phyloP scores from a whole-genome alignment of 2,329 filamentous ascomycete species.

The Lasiodiplodia citricola region DNA sequence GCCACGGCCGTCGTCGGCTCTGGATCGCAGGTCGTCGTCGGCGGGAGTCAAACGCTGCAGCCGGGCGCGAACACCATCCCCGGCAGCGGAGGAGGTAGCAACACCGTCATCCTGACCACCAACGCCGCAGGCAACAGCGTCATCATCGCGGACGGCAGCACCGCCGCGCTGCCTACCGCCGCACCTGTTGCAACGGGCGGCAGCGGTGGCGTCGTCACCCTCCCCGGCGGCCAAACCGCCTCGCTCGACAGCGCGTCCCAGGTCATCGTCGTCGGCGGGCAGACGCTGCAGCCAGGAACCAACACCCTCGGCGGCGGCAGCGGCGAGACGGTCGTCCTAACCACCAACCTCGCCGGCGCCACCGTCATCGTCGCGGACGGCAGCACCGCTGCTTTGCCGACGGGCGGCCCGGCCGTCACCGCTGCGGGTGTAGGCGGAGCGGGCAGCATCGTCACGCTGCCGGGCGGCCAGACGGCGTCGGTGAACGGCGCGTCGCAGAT shows the following conservation, averaged over 20 bases:
- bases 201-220: background rate
- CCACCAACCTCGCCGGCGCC: background rate
- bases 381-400: background rate
- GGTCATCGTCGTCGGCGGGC: background rate
- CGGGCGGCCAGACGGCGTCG: slow-evolving; percentile 4
- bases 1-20: background rate
- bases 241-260: background rate
- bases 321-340: background rate
- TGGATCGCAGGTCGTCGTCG: background rate
- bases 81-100: too few relatives aligned
- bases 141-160: slow-evolving; percentile 2
- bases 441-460: background rate
- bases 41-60: background rate
- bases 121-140: background rate
- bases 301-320: background rate
- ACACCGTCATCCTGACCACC: background rate
- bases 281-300: background rate
- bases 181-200: background rate
- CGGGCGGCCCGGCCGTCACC: too few relatives aligned
- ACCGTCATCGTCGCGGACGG: slow-evolving; percentile 1
- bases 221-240: background rate
- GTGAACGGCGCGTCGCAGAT: background rate
- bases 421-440: background rate
- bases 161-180: background rate
- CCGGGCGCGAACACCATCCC: background rate